Percentiles rank a stretch among this genome's conserved stretches.
Conservation (phyloP, 495 filamentous ascomycete genomes). For the Hyaloscypha finlandica region DNA sequence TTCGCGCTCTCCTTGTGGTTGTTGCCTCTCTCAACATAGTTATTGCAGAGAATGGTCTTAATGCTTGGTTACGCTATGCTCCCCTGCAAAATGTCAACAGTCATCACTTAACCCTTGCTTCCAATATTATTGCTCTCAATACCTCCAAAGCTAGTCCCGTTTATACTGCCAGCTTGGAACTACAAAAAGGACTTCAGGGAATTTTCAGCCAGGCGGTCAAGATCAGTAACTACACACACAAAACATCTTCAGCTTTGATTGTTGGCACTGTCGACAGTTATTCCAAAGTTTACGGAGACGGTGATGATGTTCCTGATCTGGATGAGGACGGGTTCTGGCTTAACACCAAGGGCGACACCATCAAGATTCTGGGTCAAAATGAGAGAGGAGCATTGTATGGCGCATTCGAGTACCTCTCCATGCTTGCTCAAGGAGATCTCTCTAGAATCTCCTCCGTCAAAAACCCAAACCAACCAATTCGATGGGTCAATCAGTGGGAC, state of each 20-base stretch:
- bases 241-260: slow-evolving; percentile 44
- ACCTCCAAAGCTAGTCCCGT: slow-evolving; percentile 53
- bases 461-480: slow-evolving; percentile 62
- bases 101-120: slow-evolving; percentile 42
- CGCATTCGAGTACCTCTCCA: slow-evolving; percentile 67
- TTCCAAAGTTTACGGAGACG: slow-evolving; percentile 39
- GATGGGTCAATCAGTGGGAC: slow-evolving; percentile 77
- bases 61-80: slow-evolving; percentile 68
- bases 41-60: slow-evolving; percentile 57
- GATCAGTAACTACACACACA: slow-evolving; percentile 34
- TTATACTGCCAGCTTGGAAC: slow-evolving; percentile 57
- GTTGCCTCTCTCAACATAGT: background rate
- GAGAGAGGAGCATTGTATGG: slow-evolving; percentile 70
- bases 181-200: slow-evolving; percentile 56
- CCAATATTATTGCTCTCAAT: slow-evolving; percentile 57
- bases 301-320: slow-evolving; percentile 43
- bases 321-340: slow-evolving; percentile 68
- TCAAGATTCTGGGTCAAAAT: slow-evolving; percentile 67
- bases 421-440: slow-evolving; percentile 63
- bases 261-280: slow-evolving; percentile 61
- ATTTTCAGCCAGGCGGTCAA: slow-evolving; percentile 51
- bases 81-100: slow-evolving; percentile 45
- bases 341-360: slow-evolving; percentile 41
- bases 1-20: background rate
- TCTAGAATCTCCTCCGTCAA: slow-evolving; percentile 51